phyloP scores from a whole-genome alignment of 1,139 yeast species.

The Petasospora fabianii region DNA sequence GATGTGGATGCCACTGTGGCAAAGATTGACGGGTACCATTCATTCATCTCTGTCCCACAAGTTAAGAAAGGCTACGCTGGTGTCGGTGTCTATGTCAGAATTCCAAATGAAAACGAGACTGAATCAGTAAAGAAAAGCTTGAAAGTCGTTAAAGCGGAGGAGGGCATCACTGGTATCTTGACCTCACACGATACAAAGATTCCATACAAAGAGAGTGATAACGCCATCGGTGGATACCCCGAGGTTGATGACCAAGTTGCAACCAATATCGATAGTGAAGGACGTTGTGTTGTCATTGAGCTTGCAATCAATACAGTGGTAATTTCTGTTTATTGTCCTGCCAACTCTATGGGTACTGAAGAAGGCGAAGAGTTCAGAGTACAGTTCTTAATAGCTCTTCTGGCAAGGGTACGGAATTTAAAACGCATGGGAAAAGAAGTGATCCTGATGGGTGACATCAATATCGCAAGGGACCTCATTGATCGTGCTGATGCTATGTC shows the following conservation, averaged over 20 bases:
- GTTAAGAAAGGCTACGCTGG: conserved; percentile 83
- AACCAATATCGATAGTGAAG: conserved; percentile 68
- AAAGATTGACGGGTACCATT: conserved; percentile 50
- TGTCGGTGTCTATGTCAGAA: conserved; percentile 76
- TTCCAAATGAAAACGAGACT: conserved; percentile 41
- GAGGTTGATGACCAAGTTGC: conserved; percentile 38
- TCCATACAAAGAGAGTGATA: conserved; percentile 20
- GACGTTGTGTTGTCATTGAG: conserved; percentile 76
- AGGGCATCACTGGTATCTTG: conserved; percentile 80
- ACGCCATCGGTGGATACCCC: conserved; percentile 74
- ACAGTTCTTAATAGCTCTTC: conserved; percentile 53
- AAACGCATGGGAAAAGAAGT: conserved; percentile 57
- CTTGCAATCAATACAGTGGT: conserved; percentile 57
- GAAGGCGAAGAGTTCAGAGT: conserved; percentile 65
- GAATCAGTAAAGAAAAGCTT: conserved; percentile 35
- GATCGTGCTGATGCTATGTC: conserved; percentile 76
- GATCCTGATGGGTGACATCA: conserved; percentile 82
- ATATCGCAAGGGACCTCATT: conserved; percentile 71
- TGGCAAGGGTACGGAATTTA: conserved; percentile 57
- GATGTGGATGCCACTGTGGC: conserved; percentile 51
- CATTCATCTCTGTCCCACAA: conserved; percentile 68
- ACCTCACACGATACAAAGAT: conserved; percentile 27
- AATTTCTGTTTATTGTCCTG: conserved; percentile 87
- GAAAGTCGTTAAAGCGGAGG: conserved; percentile 72
- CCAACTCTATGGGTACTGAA: conserved; percentile 70